These are phyloP conservation scores for Schizothecium vesticola DNA, from an alignment of 495 filamentous ascomycete genomes.

Conservation along the genomic window DNA sequence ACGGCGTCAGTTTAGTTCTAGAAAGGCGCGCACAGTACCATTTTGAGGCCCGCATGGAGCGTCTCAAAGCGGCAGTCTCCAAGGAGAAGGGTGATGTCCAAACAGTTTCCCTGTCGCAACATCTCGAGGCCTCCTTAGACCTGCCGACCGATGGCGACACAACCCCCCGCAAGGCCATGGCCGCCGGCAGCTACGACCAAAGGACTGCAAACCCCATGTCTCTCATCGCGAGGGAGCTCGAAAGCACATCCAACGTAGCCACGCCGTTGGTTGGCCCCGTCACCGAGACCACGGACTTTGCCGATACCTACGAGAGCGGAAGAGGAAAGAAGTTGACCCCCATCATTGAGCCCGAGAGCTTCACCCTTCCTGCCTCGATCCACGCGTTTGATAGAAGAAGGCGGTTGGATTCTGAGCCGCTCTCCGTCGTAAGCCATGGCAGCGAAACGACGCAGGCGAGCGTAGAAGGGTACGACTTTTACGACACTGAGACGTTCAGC, in stretches of 20 bases:
- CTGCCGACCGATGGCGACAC: conserved; percentile 24
- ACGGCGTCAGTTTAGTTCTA: conserved; percentile 56
- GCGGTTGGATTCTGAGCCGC: conserved; percentile 40
- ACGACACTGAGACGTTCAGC: conserved; percentile 45
- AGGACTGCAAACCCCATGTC: conserved; percentile 28
- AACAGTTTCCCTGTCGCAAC: conserved; percentile 8
- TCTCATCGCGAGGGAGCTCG: conserved; percentile 49
- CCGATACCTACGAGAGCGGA: conserved; percentile 20
- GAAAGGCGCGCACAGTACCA: conserved; percentile 54
- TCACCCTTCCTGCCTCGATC: conserved; percentile 36
- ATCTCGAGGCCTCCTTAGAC: conserved; percentile 11
- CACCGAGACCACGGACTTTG: conserved; percentile 35
- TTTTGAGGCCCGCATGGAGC: conserved; percentile 36
- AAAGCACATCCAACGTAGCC: conserved; percentile 70
- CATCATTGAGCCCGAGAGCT: conserved; percentile 38
- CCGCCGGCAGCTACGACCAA: conserved; percentile 22
- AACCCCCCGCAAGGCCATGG: conserved; percentile 34
- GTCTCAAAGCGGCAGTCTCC: conserved; percentile 10
- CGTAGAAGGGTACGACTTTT: conserved; percentile 54
- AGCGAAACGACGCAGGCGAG: conserved; percentile 41
- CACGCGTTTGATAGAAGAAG: conserved; percentile 29
- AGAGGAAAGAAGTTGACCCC: conserved; percentile 34
- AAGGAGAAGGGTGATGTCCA: conserved; percentile 26
- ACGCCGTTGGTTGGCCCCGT: conserved; percentile 72
- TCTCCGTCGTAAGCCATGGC: conserved; percentile 37